Evolutionary conservation across 2,329 filamentous ascomycete genomes (phyloP).

Genomic region (Clonostachys rosea): DNA sequence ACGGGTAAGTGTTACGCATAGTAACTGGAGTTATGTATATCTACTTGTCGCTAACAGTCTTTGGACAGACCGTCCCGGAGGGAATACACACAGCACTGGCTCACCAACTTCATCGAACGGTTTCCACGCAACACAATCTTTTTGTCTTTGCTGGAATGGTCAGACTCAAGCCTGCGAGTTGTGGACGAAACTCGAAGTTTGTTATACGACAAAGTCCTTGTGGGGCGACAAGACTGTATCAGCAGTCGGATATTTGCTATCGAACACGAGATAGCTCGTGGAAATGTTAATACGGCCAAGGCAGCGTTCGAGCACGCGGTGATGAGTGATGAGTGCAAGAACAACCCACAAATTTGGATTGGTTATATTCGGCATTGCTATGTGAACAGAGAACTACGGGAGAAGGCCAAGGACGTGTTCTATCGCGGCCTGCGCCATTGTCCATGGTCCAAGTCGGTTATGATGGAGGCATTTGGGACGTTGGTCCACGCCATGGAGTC

Average conservation of each 20-base stretch:
- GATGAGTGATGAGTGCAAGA: conserved; percentile 26
- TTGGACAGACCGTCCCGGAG: conserved; percentile 59
- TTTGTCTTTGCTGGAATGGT: conserved; percentile 67
- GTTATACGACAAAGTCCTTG: conserved; percentile 47
- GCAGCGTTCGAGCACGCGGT: conserved; percentile 50
- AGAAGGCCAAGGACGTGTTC: conserved; percentile 40
- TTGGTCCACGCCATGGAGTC: conserved; percentile 36
- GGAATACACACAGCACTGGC: conserved; percentile 54
- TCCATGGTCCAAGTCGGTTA: conserved; percentile 42
- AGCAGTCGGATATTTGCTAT: conserved; percentile 44
- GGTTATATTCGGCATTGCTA: conserved; percentile 44
- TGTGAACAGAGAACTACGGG: conserved; percentile 25
- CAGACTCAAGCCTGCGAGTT: conserved; percentile 66
- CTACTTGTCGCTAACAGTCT: conserved; percentile 9
- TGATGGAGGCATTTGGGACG: conserved; percentile 47
- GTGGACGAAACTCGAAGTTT: conserved; percentile 72
- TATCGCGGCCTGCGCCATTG: conserved; percentile 41
- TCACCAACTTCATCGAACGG: conserved; percentile 52
- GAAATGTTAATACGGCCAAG: conserved; percentile 42
- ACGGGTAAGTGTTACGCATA: conserved; percentile 33
- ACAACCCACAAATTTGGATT: conserved; percentile 40
- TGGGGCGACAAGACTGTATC: conserved; percentile 30
- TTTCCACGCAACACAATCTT: conserved; percentile 79
- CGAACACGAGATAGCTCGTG: conserved; percentile 40
- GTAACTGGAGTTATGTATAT: no score